phyloP scores from a whole-genome alignment of 805 yeast genomes.

The Candida vaughaniae region DNA sequence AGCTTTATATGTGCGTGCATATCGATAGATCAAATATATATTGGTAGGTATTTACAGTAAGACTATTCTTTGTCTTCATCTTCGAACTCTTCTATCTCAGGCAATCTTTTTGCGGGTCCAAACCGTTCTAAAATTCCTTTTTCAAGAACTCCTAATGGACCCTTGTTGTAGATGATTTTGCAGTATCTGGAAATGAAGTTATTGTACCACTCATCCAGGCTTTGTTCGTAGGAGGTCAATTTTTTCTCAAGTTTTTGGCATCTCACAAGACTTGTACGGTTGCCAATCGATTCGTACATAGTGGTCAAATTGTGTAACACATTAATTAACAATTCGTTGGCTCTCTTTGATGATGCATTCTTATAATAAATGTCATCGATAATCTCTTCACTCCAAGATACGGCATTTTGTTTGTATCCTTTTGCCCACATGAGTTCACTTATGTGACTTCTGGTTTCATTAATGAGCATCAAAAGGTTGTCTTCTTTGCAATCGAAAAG shows the following conservation, averaged over 20 bases:
- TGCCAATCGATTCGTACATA: constrained; percentile 31
- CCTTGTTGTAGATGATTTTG: constrained; percentile 37
- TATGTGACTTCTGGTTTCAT: constrained; percentile 38
- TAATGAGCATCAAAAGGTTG: constrained; percentile 26
- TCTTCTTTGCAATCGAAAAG: constrained; percentile 32
- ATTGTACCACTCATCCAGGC: constrained; percentile 31
- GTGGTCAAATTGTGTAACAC: constrained; percentile 30
- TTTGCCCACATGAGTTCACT: constrained; percentile 43
- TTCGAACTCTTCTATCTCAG: constrained; percentile 42
- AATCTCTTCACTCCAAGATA: constrained; percentile 43
- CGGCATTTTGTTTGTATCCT: constrained; percentile 37
- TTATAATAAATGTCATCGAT: constrained; percentile 34
- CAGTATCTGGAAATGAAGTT: constrained; percentile 31
- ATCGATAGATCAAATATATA: neutral
- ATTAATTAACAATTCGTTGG: constrained; percentile 26
- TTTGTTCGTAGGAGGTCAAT: constrained; percentile 26
- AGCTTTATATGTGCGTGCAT: too few species aligned
- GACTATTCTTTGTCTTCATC: constrained; percentile 36
- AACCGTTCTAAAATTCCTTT: constrained; percentile 39
- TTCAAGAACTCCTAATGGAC: constrained; percentile 43
- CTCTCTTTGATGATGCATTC: constrained; percentile 24
- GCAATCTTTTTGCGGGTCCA: constrained; percentile 32
- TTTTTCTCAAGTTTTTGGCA: constrained; percentile 26
- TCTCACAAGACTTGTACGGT: constrained; percentile 23
- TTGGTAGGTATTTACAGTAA: constrained; percentile 2